Percentiles rank a stretch among this genome's conserved stretches.
Evolutionary conservation across 2,329 filamentous ascomycete genomes (phyloP).

Genomic region (Cadophora sp.): DNA sequence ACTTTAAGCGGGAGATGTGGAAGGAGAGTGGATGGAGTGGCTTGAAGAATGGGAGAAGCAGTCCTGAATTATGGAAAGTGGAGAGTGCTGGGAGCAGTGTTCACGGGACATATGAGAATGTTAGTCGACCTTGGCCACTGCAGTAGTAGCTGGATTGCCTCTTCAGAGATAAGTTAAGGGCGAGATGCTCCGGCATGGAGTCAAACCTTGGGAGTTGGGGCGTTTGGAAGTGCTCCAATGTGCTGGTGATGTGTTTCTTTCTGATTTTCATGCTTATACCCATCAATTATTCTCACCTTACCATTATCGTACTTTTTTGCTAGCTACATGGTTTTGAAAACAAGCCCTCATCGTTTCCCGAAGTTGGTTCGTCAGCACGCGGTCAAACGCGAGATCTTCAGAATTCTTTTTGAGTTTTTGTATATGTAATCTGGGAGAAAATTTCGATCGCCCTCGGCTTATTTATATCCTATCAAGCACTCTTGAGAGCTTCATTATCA

Average conservation of each 20-base stretch:
- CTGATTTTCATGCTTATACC: neutral
- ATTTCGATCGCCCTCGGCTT: neutral
- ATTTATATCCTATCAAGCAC: neutral
- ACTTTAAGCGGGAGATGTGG: constrained; percentile 31
- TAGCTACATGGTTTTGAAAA: too few relatives aligned
- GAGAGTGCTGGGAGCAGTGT: constrained; percentile 6
- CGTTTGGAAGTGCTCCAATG: neutral
- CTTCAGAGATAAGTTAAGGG: neutral
- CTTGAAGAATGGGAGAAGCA: neutral
- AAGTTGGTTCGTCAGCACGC: too few relatives aligned
- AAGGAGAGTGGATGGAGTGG: constrained; percentile 20
- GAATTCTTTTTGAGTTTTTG: too few relatives aligned
- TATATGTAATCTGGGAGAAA: too few relatives aligned
- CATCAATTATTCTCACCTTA: neutral
- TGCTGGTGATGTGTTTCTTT: too few relatives aligned
- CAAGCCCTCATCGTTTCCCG: neutral
- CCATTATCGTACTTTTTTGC: too few relatives aligned
- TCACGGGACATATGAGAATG: neutral
- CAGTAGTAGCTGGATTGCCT: neutral
- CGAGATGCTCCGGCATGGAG: too few relatives aligned
- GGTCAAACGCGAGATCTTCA: too few relatives aligned
- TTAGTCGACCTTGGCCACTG: constrained; percentile 5
- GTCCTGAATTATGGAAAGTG: neutral
- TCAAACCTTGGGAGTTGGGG: neutral
- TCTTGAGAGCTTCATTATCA: neutral